Evolutionary conservation across 2,329 filamentous ascomycete species (phyloP), one percentile per base, ranked within the genome.

Genomic region (Exophiala viscosa): DNA sequence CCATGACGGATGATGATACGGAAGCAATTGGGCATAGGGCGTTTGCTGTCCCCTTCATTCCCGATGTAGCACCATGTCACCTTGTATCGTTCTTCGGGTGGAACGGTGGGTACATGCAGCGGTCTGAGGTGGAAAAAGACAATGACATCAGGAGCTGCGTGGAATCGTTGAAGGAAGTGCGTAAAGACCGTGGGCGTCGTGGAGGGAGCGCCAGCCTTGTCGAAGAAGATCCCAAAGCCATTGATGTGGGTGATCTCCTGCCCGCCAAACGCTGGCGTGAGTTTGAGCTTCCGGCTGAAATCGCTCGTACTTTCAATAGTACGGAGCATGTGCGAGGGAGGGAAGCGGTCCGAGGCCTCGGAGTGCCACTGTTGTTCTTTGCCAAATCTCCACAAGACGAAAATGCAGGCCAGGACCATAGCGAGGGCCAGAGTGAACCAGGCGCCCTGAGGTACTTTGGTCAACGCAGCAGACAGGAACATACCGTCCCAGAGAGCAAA

Each of bases 351-450:
- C 50, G 78, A 74, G 1, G 77, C 76, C 69, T 91, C 87, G 2
- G 86, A 82, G 6, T 70, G 71, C 87, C 87, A 91, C 65, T 91
- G 87, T 55, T 82, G 78, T 64, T 90, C 86, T 66, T 91, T 90
- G 13, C 87, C 87, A 62, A 83, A 91, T 31, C 87, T 80, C 87
- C 87, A 91, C 9, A 90, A 76, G 2, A 89, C 74, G 63, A 91
- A 87, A 38, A 90, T 69, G 39, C 69, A 72, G 0, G 84, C 79
- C 1, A 91, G 76, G 7, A 87, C 70, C 2, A 74, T 72, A 0
- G 86, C 77, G 5, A 91, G 74, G 0, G 82, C 74, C 1, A 90
- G 71, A 0, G 87, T 90, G 64, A 91, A 88, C 87, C 87, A 91
- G 1, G 86, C 87, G 1, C 87, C 87, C 8, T 84, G 76, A 0